Conservation (phyloP, 768 basidiomycete genomes). For the Clathrus columnatus region DNA sequence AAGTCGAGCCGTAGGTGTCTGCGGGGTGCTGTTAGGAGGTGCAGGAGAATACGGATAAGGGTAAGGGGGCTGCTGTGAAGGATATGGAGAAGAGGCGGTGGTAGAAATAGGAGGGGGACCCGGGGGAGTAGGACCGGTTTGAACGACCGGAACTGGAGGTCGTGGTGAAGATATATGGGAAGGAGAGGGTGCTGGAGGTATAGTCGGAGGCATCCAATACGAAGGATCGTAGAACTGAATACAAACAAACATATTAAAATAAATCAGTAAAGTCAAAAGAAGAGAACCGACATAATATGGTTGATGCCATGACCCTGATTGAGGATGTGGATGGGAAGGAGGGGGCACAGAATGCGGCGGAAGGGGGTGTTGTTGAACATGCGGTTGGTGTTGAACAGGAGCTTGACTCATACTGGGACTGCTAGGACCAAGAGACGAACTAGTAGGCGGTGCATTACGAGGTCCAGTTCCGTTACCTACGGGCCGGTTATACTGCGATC, state of each 20-base stretch:
- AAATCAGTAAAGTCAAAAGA: neutral
- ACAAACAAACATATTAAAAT: slow-evolving; percentile 1
- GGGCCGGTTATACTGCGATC: slow-evolving; percentile 55
- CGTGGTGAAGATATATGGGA: slow-evolving; percentile 41
- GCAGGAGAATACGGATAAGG: slow-evolving; percentile 10
- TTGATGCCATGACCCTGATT: slow-evolving; percentile 29
- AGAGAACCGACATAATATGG: slow-evolving; percentile 49
- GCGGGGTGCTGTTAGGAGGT: slow-evolving; percentile 63
- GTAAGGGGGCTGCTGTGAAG: slow-evolving; percentile 17
- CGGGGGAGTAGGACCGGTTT: slow-evolving; percentile 36
- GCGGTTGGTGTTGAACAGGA: neutral
- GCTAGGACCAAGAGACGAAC: slow-evolving; percentile 30
- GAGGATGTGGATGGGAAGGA: slow-evolving; percentile 38
- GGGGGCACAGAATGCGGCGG: slow-evolving; percentile 54
- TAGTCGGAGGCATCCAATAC: neutral
- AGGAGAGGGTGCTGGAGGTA: slow-evolving; percentile 18
- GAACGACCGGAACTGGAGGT: slow-evolving; percentile 24
- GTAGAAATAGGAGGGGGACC: slow-evolving; percentile 29
- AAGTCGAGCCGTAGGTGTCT: slow-evolving; percentile 39
- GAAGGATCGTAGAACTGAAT: slow-evolving; percentile 19
- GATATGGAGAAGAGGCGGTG: slow-evolving; percentile 39
- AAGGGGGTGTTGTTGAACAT: slow-evolving; percentile 33
- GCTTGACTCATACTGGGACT: slow-evolving; percentile 7
- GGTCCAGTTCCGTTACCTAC: slow-evolving; percentile 53
- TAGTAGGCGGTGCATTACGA: slow-evolving; percentile 39